These are phyloP conservation scores for Moelleriella libera DNA, from an alignment of 2,329 filamentous ascomycete species.

Conservation along the genomic window DNA sequence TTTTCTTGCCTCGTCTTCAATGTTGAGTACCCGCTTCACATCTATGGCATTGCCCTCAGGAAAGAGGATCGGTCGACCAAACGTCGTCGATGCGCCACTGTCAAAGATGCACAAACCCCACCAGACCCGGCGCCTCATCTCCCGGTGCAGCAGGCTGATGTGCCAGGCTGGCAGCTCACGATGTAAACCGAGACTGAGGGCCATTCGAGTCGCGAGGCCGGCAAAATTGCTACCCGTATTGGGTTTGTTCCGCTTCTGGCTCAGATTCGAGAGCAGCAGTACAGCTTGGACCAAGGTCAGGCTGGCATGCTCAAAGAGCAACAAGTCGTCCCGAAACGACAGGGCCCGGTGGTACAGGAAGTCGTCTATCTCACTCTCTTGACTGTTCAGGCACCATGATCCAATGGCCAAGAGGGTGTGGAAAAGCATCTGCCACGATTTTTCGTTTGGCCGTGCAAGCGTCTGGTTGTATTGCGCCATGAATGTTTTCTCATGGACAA, in stretches of 20 bases:
- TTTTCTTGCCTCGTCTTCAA: constrained; percentile 10
- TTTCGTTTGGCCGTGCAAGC: constrained; percentile 13
- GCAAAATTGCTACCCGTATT: constrained; percentile 34
- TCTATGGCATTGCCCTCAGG: constrained; percentile 16
- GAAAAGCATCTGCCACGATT: constrained; percentile 19
- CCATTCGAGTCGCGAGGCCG: constrained; percentile 31
- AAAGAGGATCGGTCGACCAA: constrained; percentile 17
- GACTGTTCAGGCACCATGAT: constrained; percentile 16
- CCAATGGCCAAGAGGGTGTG: constrained; percentile 23
- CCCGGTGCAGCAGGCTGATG: constrained; percentile 17
- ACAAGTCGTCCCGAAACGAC: constrained; percentile 13
- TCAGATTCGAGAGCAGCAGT: constrained; percentile 21
- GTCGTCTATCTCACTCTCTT: constrained; percentile 12
- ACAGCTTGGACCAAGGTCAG: constrained; percentile 16
- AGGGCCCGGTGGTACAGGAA: constrained; percentile 15
- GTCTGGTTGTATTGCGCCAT: constrained; percentile 20
- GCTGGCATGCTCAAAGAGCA: constrained; percentile 17
- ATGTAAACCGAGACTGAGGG: constrained; percentile 29
- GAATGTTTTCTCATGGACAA: constrained; percentile 30
- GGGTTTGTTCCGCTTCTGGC: constrained; percentile 31
- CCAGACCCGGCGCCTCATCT: constrained; percentile 26
- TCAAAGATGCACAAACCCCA: constrained; percentile 30
- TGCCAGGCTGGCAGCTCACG: constrained; percentile 22
- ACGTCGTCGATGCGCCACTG: constrained; percentile 30
- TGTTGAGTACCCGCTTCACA: constrained; percentile 13